A percentile compares a stretch with the other conserved stretches of the same genome.
These are phyloP conservation scores for Cladosporium velox DNA, from an alignment of 2,329 filamentous ascomycete genomes.

Conservation along the genomic window DNA sequence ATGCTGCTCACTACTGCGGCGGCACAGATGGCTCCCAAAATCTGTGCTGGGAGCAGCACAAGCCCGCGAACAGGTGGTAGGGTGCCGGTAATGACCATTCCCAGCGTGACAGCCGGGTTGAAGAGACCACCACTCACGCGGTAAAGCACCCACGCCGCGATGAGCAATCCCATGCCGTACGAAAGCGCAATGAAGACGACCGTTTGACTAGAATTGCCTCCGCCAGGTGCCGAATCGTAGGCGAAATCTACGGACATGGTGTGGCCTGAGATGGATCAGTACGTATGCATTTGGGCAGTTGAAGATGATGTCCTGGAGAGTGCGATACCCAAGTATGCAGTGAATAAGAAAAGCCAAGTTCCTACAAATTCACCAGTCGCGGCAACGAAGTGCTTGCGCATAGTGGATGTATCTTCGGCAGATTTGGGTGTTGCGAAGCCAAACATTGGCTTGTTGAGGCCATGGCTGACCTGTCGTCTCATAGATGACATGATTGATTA, in stretches of 20 bases:
- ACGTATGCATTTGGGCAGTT: too few relatives aligned
- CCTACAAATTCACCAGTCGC: slow-evolving; percentile 37
- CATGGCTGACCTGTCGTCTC: too few relatives aligned
- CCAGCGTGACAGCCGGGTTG: slow-evolving; percentile 38
- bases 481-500: too few relatives aligned
- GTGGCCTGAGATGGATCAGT: too few relatives aligned
- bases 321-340: slow-evolving; percentile 32
- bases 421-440: slow-evolving; percentile 20
- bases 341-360: slow-evolving; percentile 40
- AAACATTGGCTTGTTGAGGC: slow-evolving; percentile 22
- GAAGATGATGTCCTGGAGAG: too few relatives aligned
- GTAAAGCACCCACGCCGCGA: slow-evolving; percentile 36
- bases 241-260: slow-evolving; percentile 20
- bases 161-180: slow-evolving; percentile 26
- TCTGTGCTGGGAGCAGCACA: slow-evolving; percentile 34
- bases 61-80: slow-evolving; percentile 32
- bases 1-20: slow-evolving; percentile 35
- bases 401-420: slow-evolving; percentile 8
- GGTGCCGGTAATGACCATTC: slow-evolving; percentile 33
- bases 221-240: slow-evolving; percentile 25
- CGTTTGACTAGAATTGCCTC: slow-evolving; percentile 28
- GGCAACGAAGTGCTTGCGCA: slow-evolving; percentile 32
- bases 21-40: slow-evolving; percentile 36
- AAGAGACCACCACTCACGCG: slow-evolving; percentile 36
- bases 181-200: slow-evolving; percentile 35